A percentile compares a stretch with the other conserved stretches of the same genome.
phyloP scores from a whole-genome alignment of 352 stramenopile species.

The Phytophthora colocasiae region DNA sequence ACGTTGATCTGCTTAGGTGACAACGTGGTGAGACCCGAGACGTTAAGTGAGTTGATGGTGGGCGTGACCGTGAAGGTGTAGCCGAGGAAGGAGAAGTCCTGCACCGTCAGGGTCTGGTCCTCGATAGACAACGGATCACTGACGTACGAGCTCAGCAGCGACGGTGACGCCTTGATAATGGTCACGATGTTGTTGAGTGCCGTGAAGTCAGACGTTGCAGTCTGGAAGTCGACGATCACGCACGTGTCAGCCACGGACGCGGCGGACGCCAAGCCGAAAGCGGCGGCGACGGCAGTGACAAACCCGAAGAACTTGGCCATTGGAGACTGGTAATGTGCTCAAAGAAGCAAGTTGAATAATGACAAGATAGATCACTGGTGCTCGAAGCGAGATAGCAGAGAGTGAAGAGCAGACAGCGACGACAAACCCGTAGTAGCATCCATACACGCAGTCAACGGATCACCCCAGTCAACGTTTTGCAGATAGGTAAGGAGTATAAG shows the following conservation, averaged over 20 bases:
- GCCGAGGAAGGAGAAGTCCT: constrained; percentile 60
- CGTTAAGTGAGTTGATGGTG: constrained; percentile 54
- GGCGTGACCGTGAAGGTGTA: constrained; percentile 60
- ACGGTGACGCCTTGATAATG: constrained; percentile 46
- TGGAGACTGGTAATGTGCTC: constrained; percentile 27
- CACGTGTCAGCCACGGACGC: constrained; percentile 43
- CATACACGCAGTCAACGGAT: constrained; percentile 20
- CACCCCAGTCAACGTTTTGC: constrained; percentile 18
- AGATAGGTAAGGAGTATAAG: constrained; percentile 26
- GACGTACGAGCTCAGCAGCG: constrained; percentile 42
- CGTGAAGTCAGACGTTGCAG: constrained; percentile 50
- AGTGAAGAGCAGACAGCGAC: constrained; percentile 19
- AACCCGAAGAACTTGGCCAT: constrained; percentile 36
- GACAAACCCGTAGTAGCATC: constrained; percentile 8
- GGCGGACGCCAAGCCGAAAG: constrained; percentile 21
- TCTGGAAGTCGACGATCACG: constrained; percentile 50
- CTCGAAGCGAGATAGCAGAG: background rate
- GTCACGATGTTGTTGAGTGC: constrained; percentile 58
- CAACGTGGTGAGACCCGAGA: constrained; percentile 53
- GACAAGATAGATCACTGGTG: constrained; percentile 11
- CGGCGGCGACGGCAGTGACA: constrained; percentile 8
- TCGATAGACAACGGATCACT: constrained; percentile 47
- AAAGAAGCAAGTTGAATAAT: constrained; percentile 39
- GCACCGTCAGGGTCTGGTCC: constrained; percentile 49
- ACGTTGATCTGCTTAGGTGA: constrained; percentile 57